These are phyloP conservation scores for Funneliformis caledonium DNA, from an alignment of 371 early-diverging fungal genomes.

Conservation along the genomic window DNA sequence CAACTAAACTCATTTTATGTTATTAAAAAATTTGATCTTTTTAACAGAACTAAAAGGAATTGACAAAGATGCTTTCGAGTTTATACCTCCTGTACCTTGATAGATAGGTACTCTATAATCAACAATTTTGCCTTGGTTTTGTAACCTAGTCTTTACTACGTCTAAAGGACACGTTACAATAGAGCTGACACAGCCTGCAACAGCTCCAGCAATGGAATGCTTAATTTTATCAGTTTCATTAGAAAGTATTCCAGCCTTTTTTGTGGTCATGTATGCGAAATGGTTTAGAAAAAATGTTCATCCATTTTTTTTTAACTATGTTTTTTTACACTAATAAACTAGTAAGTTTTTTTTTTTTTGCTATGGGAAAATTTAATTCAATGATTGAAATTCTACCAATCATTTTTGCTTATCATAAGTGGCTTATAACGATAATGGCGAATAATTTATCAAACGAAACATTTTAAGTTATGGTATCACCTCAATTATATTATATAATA, in stretches of 20 bases:
- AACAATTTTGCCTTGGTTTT: slow-evolving; percentile 76
- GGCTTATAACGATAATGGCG: too few relatives aligned
- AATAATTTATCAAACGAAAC: too few relatives aligned
- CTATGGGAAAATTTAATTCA: not conserved
- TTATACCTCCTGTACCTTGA: slow-evolving; percentile 54
- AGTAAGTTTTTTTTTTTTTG: too few relatives aligned
- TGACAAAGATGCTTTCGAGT: not conserved
- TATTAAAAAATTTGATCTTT: too few relatives aligned
- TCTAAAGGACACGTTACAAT: slow-evolving; percentile 92
- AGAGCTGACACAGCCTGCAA: slow-evolving; percentile 82
- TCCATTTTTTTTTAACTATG: not conserved
- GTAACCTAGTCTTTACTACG: slow-evolving; percentile 93
- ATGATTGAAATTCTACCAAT: too few relatives aligned
- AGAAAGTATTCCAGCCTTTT: slow-evolving; percentile 16
- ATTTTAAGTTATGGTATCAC: too few relatives aligned
- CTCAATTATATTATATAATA: too few relatives aligned
- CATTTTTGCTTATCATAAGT: too few relatives aligned
- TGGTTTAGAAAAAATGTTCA: not conserved
- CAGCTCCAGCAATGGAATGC: slow-evolving; percentile 83
- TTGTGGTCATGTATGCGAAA: not conserved
- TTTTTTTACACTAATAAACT: too few relatives aligned
- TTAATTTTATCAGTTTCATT: slow-evolving; percentile 63
- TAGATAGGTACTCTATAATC: slow-evolving; percentile 41
- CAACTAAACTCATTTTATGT: too few relatives aligned
- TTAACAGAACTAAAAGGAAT: not conserved